These are phyloP conservation scores for Triadica sebifera DNA, from an alignment of 345 rosid species.

Conservation along the genomic window DNA sequence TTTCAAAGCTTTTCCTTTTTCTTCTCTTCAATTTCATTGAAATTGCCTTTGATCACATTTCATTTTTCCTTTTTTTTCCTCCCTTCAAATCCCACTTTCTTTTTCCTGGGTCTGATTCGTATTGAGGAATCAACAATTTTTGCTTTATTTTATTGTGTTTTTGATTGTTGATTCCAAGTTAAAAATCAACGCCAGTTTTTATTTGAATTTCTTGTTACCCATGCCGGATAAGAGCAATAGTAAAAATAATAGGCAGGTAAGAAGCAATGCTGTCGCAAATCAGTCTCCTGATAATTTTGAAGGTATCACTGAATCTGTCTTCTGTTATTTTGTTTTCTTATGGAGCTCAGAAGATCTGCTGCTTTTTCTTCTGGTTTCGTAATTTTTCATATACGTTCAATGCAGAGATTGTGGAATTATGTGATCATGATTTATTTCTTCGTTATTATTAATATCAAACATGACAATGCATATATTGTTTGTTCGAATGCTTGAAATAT, in stretches of 20 bases:
- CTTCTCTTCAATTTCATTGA: neutral
- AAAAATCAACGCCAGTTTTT: neutral
- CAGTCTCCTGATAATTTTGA: constrained; percentile 56
- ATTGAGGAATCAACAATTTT: neutral
- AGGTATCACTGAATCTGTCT: constrained; percentile 42
- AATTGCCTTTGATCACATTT: constrained; percentile 6
- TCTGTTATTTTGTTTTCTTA: neutral
- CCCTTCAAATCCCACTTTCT: neutral
- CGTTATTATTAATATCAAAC: neutral
- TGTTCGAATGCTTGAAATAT: neutral
- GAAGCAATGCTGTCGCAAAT: constrained; percentile 55
- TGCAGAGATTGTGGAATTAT: neutral
- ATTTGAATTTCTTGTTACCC: constrained; percentile 29
- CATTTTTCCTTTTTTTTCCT: neutral
- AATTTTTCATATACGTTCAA: no score
- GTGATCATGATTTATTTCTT: neutral
- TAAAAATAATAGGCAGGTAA: constrained; percentile 42
- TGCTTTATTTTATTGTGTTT: neutral
- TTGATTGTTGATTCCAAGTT: constrained; percentile 6
- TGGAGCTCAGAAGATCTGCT: constrained; percentile 26
- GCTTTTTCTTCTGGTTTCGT: neutral
- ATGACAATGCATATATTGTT: neutral
- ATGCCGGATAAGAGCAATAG: constrained; percentile 50
- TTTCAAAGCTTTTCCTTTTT: neutral
- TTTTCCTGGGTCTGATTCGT: neutral